These are phyloP conservation scores for Gaultheria prostrata DNA, from an alignment of 148 eudicot species.

Conservation along the genomic window DNA sequence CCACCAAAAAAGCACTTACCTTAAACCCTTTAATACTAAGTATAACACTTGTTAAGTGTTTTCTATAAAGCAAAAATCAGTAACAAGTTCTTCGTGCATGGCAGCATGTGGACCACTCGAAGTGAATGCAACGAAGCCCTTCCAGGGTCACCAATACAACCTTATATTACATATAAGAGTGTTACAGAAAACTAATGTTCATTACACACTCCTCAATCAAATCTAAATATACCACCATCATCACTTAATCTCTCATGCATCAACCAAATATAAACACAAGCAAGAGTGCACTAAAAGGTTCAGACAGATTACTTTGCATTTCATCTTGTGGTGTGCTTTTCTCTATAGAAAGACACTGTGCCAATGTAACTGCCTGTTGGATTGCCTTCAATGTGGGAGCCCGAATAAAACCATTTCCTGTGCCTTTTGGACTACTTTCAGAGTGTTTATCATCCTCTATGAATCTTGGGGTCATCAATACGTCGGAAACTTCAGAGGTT, in stretches of 20 bases:
- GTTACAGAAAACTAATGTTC: not conserved
- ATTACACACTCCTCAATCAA: not conserved
- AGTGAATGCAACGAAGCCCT: conserved; percentile 5
- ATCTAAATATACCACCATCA: not conserved
- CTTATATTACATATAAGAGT: not conserved
- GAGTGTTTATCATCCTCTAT: conserved; percentile 36
- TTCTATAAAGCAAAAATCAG: not conserved
- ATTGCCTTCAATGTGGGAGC: conserved; percentile 42
- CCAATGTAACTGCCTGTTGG: conserved; percentile 79
- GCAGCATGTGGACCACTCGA: conserved; percentile 7
- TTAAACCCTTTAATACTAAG: not conserved
- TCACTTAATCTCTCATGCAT: not conserved
- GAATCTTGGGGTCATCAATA: conserved; percentile 68
- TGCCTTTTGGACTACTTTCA: conserved; percentile 25
- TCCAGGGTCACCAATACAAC: not conserved
- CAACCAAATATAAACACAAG: conserved; percentile 7
- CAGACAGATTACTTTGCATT: conserved; percentile 58
- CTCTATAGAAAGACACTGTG: conserved; percentile 68
- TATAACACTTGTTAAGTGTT: not conserved
- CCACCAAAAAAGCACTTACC: not conserved
- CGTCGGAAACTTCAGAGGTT: conserved; percentile 59
- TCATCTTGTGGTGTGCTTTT: conserved; percentile 77
- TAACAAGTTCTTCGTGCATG: not conserved
- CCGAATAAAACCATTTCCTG: conserved; percentile 25
- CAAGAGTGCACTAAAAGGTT: not conserved